Conservation (phyloP, 1,284 basidiomycete genomes). For the Malassezia dermatis region DNA sequence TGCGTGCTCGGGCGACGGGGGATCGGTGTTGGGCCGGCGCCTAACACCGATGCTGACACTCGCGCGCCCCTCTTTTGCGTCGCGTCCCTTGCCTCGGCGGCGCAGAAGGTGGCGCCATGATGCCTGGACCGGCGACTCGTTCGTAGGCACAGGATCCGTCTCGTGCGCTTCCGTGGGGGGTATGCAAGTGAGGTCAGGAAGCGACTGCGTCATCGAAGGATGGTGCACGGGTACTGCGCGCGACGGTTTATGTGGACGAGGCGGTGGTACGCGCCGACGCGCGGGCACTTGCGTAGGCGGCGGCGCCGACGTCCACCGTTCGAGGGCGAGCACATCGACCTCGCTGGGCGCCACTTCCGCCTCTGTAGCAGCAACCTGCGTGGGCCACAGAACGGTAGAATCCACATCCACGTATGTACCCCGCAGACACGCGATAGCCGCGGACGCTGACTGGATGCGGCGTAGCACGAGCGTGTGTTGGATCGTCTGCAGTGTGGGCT, state of each 20-base stretch:
- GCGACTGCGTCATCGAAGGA: background rate
- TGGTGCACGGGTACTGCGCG: background rate
- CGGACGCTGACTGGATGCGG: constrained; percentile 10
- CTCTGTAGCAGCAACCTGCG: background rate
- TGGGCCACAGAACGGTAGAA: background rate
- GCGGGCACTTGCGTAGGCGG: background rate
- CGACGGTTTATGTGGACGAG: background rate
- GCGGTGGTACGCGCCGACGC: background rate
- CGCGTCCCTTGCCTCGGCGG: background rate
- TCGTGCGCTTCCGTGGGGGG: background rate
- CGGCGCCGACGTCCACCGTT: background rate
- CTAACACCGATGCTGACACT: background rate
- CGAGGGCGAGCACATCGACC: background rate
- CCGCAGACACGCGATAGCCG: background rate
- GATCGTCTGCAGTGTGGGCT: constrained; percentile 1
- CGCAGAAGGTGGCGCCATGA: background rate
- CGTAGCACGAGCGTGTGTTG: constrained; percentile 1
- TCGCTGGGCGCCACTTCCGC: background rate
- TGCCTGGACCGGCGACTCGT: background rate
- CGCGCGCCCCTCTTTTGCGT: background rate
- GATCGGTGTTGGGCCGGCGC: background rate
- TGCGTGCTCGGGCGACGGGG: background rate
- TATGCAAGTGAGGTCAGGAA: background rate
- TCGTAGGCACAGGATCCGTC: background rate
- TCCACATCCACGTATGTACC: background rate